Evolutionary conservation across 805 yeast species (phyloP).

Genomic region (Starmerella apis): DNA sequence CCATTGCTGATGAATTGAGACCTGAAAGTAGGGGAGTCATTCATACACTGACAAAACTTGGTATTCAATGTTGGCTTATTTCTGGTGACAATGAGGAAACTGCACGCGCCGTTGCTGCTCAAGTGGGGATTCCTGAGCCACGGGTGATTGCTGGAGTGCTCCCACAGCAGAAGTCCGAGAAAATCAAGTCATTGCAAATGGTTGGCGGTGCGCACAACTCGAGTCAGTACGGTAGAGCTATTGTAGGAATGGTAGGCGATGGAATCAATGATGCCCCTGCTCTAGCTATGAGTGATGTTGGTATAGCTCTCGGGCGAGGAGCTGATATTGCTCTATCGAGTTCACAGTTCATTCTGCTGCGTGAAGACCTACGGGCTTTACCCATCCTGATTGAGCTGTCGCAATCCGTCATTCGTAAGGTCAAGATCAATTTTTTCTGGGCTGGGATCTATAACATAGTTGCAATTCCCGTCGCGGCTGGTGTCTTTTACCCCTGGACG

Average conservation of each 20-base stretch:
- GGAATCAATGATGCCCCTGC: slow-evolving; percentile 82
- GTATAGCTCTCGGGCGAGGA: slow-evolving; percentile 66
- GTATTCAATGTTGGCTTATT: slow-evolving; percentile 60
- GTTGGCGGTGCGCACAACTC: slow-evolving; percentile 28
- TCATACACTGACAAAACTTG: slow-evolving; percentile 32
- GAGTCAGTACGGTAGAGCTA: slow-evolving; percentile 26
- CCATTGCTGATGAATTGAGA: slow-evolving; percentile 46
- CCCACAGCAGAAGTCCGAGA: slow-evolving; percentile 61
- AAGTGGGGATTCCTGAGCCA: slow-evolving; percentile 44
- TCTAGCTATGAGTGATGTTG: slow-evolving; percentile 61
- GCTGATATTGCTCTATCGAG: slow-evolving; percentile 67
- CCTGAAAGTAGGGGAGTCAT: slow-evolving; percentile 49
- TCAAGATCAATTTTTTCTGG: slow-evolving; percentile 75
- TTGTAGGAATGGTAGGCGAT: slow-evolving; percentile 74
- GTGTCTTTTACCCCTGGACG: slow-evolving; percentile 70
- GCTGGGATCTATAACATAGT: slow-evolving; percentile 73
- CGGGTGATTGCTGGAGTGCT: slow-evolving; percentile 59
- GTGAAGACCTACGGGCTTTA: slow-evolving; percentile 41
- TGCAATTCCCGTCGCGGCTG: slow-evolving; percentile 93
- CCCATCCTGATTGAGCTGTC: slow-evolving; percentile 57
- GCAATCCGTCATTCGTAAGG: slow-evolving; percentile 55
- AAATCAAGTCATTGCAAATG: slow-evolving; percentile 46
- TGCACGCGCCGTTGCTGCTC: slow-evolving; percentile 55
- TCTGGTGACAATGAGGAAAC: slow-evolving; percentile 64
- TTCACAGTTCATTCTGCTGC: slow-evolving; percentile 58